Conservation (phyloP, 208 protist genomes). For the Trypanosoma lewisi region DNA sequence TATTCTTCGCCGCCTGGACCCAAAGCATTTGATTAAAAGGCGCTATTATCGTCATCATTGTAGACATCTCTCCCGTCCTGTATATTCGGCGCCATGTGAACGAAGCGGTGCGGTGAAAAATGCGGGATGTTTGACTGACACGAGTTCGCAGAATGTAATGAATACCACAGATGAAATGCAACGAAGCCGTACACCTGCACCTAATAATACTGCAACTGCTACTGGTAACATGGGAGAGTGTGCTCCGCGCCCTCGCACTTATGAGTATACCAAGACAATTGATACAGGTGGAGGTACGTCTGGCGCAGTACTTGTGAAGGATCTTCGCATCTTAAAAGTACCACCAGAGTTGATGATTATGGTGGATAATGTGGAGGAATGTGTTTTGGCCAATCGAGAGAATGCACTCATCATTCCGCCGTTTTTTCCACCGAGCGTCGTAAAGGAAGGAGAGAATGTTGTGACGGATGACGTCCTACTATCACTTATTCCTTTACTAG, state of each 20-base stretch:
- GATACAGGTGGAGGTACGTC: neutral
- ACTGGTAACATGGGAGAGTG: neutral
- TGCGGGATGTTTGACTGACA: neutral
- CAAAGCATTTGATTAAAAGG: constrained; percentile 52
- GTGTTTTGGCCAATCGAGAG: constrained; percentile 69
- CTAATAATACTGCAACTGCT: neutral
- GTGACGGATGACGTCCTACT: constrained; percentile 73
- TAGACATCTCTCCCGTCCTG: constrained; percentile 46
- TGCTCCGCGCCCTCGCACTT: neutral
- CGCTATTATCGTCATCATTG: constrained; percentile 86
- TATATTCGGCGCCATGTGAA: constrained; percentile 13
- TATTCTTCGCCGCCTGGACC: constrained; percentile 82
- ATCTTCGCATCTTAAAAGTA: constrained; percentile 79
- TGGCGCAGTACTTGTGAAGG: constrained; percentile 69
- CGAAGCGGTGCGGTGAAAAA: neutral
- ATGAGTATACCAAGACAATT: neutral
- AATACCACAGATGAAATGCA: neutral
- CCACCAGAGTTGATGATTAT: constrained; percentile 81
- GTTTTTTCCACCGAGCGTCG: constrained; percentile 59
- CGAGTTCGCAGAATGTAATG: neutral
- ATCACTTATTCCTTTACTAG: constrained; percentile 66
- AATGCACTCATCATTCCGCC: constrained; percentile 80
- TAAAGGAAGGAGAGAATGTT: constrained; percentile 4
- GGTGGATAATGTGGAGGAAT: constrained; percentile 87
- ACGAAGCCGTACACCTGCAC: neutral